Percentiles rank a stretch among this genome's conserved stretches.
Evolutionary conservation across 495 filamentous ascomycete species (phyloP).

Genomic region (Cudoniella acicularis): DNA sequence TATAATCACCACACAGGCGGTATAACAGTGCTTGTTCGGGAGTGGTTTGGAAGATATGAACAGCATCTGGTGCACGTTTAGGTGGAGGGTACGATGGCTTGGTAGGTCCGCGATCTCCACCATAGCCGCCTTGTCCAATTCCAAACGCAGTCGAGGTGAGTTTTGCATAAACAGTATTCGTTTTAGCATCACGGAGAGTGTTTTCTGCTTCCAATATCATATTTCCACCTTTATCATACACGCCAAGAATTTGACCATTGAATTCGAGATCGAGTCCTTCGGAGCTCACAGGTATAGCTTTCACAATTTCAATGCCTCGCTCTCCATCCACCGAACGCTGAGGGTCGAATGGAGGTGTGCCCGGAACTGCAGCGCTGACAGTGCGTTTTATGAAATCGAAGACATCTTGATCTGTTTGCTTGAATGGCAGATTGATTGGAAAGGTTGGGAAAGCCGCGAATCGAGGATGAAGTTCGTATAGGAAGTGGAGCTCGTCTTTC

Average conservation of each 20-base stretch:
- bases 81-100: conserved; percentile 19
- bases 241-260: conserved; percentile 24
- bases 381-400: conserved; percentile 29
- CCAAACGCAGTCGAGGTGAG: conserved; percentile 26
- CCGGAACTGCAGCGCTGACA: conserved; percentile 21
- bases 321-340: conserved; percentile 30
- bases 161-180: conserved; percentile 23
- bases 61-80: conserved; percentile 23
- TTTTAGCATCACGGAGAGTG: conserved; percentile 23
- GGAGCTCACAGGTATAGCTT: conserved; percentile 20
- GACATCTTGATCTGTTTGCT: conserved; percentile 28
- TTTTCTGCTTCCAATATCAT: conserved; percentile 28
- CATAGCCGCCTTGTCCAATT: conserved; percentile 31
- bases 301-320: conserved; percentile 27
- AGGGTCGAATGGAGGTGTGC: conserved; percentile 28
- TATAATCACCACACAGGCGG: conserved; percentile 33
- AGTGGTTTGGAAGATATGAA: conserved; percentile 24
- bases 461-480: conserved; percentile 29
- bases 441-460: conserved; percentile 31
- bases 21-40: conserved; percentile 29
- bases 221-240: conserved; percentile 29
- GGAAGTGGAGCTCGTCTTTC: conserved; percentile 28
- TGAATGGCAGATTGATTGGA: conserved; percentile 29
- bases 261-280: conserved; percentile 28
- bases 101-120: conserved; percentile 24